Evolutionary conservation across 495 filamentous ascomycete species (phyloP).

Genomic region (Bryoglossum gracile): DNA sequence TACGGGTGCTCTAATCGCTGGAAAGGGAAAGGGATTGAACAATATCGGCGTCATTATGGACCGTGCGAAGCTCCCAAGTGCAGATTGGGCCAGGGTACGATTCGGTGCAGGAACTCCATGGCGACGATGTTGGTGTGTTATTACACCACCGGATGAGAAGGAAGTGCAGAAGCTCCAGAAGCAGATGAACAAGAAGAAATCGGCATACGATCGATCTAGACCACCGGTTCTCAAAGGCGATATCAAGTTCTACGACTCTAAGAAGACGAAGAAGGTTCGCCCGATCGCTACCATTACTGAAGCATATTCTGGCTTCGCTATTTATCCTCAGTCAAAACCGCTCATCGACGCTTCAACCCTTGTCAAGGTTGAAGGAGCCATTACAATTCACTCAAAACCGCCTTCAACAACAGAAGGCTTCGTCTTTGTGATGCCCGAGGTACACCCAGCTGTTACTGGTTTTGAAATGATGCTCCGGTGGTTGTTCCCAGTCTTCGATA

Average conservation of each 20-base stretch:
- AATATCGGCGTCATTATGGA: conserved; percentile 83
- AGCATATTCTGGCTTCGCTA: conserved; percentile 86
- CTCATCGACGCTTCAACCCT: conserved; percentile 92
- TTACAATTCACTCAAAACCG: conserved; percentile 72
- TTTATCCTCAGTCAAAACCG: conserved; percentile 90
- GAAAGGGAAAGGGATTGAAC: conserved; percentile 83
- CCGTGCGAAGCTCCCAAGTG: conserved; percentile 61
- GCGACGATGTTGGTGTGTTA: conserved; percentile 94
- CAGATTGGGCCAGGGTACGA: conserved; percentile 92
- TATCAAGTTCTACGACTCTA: conserved; percentile 92
- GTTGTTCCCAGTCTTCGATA: conserved; percentile 90
- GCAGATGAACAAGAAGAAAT: conserved; percentile 68
- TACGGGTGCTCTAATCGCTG: conserved; percentile 89
- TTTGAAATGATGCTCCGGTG: conserved; percentile 97
- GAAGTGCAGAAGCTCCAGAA: conserved; percentile 78
- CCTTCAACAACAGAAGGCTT: conserved; percentile 78
- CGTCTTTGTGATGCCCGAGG: conserved; percentile 96
- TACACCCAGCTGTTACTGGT: conserved; percentile 80
- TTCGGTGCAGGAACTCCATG: conserved; percentile 96
- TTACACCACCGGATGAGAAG: conserved; percentile 88
- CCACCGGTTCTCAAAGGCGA: conserved; percentile 66
- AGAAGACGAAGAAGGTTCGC: conserved; percentile 83
- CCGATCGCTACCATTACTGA: conserved; percentile 90
- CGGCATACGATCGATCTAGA: conserved; percentile 66
- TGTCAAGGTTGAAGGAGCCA: conserved; percentile 86